A percentile compares a stretch with the other conserved stretches of the same genome.
Conservation (phyloP, 129 eudicot genomes). For the Artemisia tridentata region DNA sequence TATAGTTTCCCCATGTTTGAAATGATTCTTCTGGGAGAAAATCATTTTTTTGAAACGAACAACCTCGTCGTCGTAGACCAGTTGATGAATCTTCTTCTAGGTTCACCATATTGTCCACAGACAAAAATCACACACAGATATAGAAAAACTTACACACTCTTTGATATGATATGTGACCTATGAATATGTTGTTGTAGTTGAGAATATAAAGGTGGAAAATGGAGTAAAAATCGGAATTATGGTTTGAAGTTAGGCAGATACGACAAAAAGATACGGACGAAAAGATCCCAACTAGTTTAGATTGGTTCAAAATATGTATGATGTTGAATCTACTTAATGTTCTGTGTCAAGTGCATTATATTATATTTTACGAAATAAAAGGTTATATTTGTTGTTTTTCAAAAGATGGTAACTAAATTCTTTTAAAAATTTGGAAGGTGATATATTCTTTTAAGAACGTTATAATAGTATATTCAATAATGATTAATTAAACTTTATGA, state of each 20-base stretch:
- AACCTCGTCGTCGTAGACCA: slow-evolving; percentile 52
- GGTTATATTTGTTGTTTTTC: too few relatives aligned
- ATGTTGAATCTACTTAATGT: too few relatives aligned
- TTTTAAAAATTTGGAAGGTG: too few relatives aligned
- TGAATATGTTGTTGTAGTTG: background rate
- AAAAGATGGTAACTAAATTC: too few relatives aligned
- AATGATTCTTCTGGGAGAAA: slow-evolving; percentile 91
- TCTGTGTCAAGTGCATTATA: too few relatives aligned
- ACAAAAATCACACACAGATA: background rate
- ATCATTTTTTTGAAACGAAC: slow-evolving; percentile 63
- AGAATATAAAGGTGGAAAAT: background rate
- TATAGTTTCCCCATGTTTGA: slow-evolving; percentile 69
- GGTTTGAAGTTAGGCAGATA: slow-evolving; percentile 16
- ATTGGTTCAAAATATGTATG: slow-evolving; percentile 18
- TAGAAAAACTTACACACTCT: too few relatives aligned
- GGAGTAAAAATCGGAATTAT: slow-evolving; percentile 3
- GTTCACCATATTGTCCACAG: slow-evolving; percentile 10
- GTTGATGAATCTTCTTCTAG: slow-evolving; percentile 21
- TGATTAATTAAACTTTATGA: too few relatives aligned
- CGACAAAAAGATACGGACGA: slow-evolving; percentile 22
- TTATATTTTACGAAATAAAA: too few relatives aligned
- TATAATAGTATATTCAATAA: too few relatives aligned
- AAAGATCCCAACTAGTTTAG: slow-evolving; percentile 12
- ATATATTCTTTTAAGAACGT: too few relatives aligned
- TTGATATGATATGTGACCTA: background rate